Conservation (phyloP, 2,329 filamentous ascomycete genomes). For the Beauveria caledonica region DNA sequence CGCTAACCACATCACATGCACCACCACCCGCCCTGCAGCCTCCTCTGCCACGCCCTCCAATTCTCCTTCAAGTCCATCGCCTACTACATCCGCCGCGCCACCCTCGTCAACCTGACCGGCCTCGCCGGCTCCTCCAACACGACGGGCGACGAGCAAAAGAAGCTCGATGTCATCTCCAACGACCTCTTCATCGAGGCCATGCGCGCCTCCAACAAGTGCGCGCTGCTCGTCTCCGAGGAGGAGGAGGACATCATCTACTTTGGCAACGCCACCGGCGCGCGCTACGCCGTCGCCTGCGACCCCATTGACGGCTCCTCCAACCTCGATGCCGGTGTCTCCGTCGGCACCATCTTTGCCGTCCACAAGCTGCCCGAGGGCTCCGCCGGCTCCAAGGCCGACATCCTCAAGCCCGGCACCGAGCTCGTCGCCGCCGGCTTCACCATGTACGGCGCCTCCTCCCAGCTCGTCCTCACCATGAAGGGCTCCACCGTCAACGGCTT, state of each 20-base stretch:
- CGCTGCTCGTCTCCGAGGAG: slow-evolving; percentile 93
- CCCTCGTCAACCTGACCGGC: slow-evolving; percentile 89
- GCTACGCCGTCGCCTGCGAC: slow-evolving; percentile 94
- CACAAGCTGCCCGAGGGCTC: slow-evolving; percentile 79
- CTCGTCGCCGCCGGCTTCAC: slow-evolving; percentile 95
- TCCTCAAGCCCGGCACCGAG: slow-evolving; percentile 83
- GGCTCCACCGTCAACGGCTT: slow-evolving; percentile 91
- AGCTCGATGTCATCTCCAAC: slow-evolving; percentile 98
- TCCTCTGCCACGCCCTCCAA: slow-evolving; percentile 94
- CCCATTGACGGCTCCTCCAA: slow-evolving; percentile 98
- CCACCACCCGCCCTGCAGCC: slow-evolving; percentile 39
- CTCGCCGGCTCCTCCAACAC: slow-evolving; percentile 91
- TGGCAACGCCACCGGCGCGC: slow-evolving; percentile 62
- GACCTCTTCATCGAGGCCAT: slow-evolving; percentile 96
- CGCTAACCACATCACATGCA: not conserved
- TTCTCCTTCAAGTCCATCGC: slow-evolving; percentile 99
- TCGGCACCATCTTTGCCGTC: slow-evolving; percentile 94
- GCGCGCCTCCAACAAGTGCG: slow-evolving; percentile 83
- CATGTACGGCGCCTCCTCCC: slow-evolving; percentile 97
- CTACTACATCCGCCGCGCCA: slow-evolving; percentile 96
- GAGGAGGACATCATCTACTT: slow-evolving; percentile 91
- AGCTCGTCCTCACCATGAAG: slow-evolving; percentile 96
- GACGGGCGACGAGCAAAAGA: slow-evolving; percentile 98
- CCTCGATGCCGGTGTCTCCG: slow-evolving; percentile 92
- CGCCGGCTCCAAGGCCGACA: slow-evolving; percentile 69